Percentiles rank a stretch among this genome's conserved stretches.
These are phyloP conservation scores for Penicillium tannophilum DNA, from an alignment of 495 filamentous ascomycete genomes.

Conservation along the genomic window DNA sequence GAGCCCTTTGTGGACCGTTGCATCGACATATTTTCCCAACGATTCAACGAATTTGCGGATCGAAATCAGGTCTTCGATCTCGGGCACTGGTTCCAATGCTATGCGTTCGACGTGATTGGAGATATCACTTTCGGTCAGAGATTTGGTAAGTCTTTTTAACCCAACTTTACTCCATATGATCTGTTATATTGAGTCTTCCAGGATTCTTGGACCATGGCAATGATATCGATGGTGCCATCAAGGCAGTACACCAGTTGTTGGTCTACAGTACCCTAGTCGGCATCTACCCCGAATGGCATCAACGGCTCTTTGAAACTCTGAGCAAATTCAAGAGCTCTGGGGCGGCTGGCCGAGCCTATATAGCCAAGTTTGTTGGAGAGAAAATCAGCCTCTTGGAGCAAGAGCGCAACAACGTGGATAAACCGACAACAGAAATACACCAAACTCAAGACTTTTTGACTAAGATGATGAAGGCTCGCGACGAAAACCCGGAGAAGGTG, in stretches of 20 bases:
- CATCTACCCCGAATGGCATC: conserved; percentile 50
- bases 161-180: conserved; percentile 3
- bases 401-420: conserved; percentile 13
- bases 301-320: conserved; percentile 40
- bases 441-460: conserved; percentile 50
- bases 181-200: conserved; percentile 11
- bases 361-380: conserved; percentile 46
- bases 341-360: conserved; percentile 42
- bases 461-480: conserved; percentile 59
- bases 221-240: conserved; percentile 65
- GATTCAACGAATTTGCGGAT: conserved; percentile 46
- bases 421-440: conserved; percentile 32
- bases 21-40: conserved; percentile 45
- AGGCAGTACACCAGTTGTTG: conserved; percentile 54
- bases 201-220: conserved; percentile 64
- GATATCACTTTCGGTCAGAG: conserved; percentile 66
- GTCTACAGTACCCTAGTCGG: conserved; percentile 58
- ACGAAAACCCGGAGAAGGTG: conserved; percentile 58
- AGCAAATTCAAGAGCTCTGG: conserved; percentile 44
- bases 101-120: conserved; percentile 65
- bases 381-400: conserved; percentile 41
- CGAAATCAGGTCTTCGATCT: conserved; percentile 42
- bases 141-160: conserved; percentile 38
- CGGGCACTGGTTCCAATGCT: conserved; percentile 58
- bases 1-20: conserved; percentile 58